phyloP scores from a whole-genome alignment of 768 basidiomycete genomes.

The Phaeotremella skinneri region DNA sequence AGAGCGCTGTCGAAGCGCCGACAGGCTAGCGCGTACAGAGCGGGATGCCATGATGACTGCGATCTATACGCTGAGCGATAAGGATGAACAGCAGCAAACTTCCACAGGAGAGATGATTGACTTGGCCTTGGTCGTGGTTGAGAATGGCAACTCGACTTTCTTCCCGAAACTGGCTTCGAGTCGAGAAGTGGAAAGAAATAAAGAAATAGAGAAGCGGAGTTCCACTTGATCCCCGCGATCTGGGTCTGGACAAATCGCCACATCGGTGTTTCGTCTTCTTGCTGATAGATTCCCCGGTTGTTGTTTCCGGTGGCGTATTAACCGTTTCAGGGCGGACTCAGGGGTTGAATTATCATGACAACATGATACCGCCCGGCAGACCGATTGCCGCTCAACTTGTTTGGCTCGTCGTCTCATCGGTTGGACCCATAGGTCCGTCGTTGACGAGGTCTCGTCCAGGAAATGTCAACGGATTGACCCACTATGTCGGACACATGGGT shows the following conservation, averaged over 20 bases:
- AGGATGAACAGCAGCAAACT: too few relatives aligned
- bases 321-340: background rate
- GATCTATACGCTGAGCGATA: background rate
- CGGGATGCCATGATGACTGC: slow-evolving; percentile 18
- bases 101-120: too few relatives aligned
- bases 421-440: background rate
- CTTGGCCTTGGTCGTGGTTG: too few relatives aligned
- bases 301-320: background rate
- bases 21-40: slow-evolving; percentile 13
- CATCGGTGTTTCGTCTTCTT: background rate
- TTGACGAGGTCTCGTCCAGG: background rate
- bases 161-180: too few relatives aligned
- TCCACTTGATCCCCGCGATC: background rate
- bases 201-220: background rate
- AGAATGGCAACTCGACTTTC: too few relatives aligned
- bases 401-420: background rate
- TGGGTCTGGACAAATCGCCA: background rate
- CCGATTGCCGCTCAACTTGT: background rate
- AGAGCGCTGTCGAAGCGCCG: slow-evolving; percentile 2
- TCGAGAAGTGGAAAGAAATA: too few relatives aligned
- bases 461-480: background rate
- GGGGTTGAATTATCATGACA: too few relatives aligned
- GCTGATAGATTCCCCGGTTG: background rate
- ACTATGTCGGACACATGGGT: background rate
- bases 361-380: background rate